phyloP scores from a whole-genome alignment of 2,329 filamentous ascomycete genomes.

The Trichophyton benhamiae region DNA sequence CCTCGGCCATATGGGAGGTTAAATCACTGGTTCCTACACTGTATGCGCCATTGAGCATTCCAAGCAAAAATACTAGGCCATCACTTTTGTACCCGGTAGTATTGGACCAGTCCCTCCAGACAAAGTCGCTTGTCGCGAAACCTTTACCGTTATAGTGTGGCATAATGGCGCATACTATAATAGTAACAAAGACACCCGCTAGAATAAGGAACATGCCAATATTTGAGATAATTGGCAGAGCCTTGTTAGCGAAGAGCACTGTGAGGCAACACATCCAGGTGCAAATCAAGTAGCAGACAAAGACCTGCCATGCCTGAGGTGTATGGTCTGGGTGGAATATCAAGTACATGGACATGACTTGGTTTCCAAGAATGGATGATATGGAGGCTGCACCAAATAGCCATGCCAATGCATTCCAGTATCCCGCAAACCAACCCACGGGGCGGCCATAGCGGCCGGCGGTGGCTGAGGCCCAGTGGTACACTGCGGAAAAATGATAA shows the following conservation, averaged over 20 bases:
- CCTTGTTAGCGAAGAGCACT: conserved; percentile 46
- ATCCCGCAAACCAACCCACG: conserved; percentile 37
- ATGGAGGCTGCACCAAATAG: conserved; percentile 51
- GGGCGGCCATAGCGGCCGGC: conserved; percentile 44
- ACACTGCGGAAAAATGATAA: conserved; percentile 28
- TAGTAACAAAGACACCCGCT: conserved; percentile 41
- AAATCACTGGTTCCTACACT: conserved; percentile 55
- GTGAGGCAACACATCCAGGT: conserved; percentile 42
- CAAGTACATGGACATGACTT: conserved; percentile 49
- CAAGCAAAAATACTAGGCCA: conserved; percentile 52
- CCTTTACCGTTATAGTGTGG: conserved; percentile 31
- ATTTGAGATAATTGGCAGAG: conserved; percentile 42
- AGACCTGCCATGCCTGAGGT: conserved; percentile 46
- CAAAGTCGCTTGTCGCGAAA: conserved; percentile 41
- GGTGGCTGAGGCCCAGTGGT: conserved; percentile 50
- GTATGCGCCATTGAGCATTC: conserved; percentile 58
- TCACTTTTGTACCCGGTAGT: conserved; percentile 34
- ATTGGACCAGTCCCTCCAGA: conserved; percentile 46
- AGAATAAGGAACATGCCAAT: conserved; percentile 46
- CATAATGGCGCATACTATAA: conserved; percentile 44
- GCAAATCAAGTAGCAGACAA: conserved; percentile 45
- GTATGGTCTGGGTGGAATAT: conserved; percentile 45
- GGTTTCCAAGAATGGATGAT: conserved; percentile 46
- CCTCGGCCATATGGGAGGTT: conserved; percentile 52
- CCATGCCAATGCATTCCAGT: conserved; percentile 41